A percentile compares a stretch with the other conserved stretches of the same genome.
Conservation (phyloP, 1,284 basidiomycete species). For the Tremellales sp. region DNA sequence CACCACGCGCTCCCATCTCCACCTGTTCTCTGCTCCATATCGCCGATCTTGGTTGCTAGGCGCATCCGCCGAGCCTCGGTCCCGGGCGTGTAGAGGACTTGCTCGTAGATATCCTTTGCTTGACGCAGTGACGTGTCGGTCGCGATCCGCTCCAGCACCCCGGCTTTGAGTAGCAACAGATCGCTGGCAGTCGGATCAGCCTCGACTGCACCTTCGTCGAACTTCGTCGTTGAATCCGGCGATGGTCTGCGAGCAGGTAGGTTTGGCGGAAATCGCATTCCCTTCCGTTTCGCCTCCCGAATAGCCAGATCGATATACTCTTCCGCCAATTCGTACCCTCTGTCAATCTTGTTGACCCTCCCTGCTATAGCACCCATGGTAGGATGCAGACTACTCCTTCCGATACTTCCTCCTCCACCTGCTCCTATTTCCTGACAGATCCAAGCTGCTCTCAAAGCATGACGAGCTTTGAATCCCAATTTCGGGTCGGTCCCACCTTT, state of each 20-base stretch:
- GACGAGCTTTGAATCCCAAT: slow-evolving; percentile 62
- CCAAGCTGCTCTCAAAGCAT: slow-evolving; percentile 70
- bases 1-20: slow-evolving; percentile 40
- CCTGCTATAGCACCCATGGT: slow-evolving; percentile 22
- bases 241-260: slow-evolving; percentile 13
- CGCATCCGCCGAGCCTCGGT: slow-evolving; percentile 27
- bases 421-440: slow-evolving; percentile 68
- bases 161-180: slow-evolving; percentile 61
- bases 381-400: slow-evolving; percentile 17
- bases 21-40: slow-evolving; percentile 33
- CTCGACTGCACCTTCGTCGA: slow-evolving; percentile 8
- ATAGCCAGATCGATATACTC: slow-evolving; percentile 42
- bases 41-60: slow-evolving; percentile 44
- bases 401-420: slow-evolving; percentile 45
- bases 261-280: slow-evolving; percentile 36
- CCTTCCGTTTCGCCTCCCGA: slow-evolving; percentile 24
- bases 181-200: slow-evolving; percentile 54
- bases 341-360: slow-evolving; percentile 34
- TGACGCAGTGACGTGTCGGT: slow-evolving; percentile 56
- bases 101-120: slow-evolving; percentile 62
- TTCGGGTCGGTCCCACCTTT: slow-evolving; percentile 68
- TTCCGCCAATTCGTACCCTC: slow-evolving; percentile 44
- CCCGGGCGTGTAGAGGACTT: slow-evolving; percentile 44
- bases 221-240: neutral
- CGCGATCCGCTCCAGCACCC: slow-evolving; percentile 65